Evolutionary conservation across 805 yeast genomes (phyloP), one percentile per base, ranked within the genome.

Genomic region (Wickerhamiella brachini): DNA sequence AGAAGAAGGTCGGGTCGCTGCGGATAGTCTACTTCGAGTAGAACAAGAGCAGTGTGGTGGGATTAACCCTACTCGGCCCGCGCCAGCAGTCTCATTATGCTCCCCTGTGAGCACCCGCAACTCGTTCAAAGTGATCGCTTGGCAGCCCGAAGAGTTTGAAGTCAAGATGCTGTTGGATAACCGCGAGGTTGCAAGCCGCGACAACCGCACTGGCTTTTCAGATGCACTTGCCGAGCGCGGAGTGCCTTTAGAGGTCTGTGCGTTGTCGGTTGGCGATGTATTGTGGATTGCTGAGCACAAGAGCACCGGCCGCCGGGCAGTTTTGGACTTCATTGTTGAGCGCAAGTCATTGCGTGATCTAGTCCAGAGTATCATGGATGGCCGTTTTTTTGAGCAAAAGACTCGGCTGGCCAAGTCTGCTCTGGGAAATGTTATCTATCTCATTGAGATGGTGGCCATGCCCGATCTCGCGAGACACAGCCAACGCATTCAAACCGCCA

Each of bases 261-360:
- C 85, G 1, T 69, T 93, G 26, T 68, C 93, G 0, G 77, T 89
- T 2, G 97, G 98, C 5, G 99, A 93, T 68, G 82, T 83, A 0
- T 55, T 83, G 9, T 93, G 97, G 98, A 72, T 88, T 2, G 98
- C 96, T 0, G 74, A 75, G 51, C 76, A 87, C 59, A 75, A 69
- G 49, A 57, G 53, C 0, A 75, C 85, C 0, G 73, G 75, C 1
- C 74, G 75, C 49, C 81, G 81, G 50, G 86, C 81, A 4, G 82
- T 85, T 0, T 66, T 93, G 17, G 84, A 90, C 62, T 81, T 78
- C 54, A 83, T 93, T n/a, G 75, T 90, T 45, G 99, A 93, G 68
- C 72, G 99, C 39, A 93, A 93, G 66, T 70, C 96, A 51, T 66
- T 89, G 44, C 95, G 86, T 62, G 99, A 93, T 71, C 73, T 93